A percentile compares a stretch with the other conserved stretches of the same genome.
These are phyloP conservation scores for Phytophthora idaei DNA, from an alignment of 352 stramenopile species.

Conservation along the genomic window DNA sequence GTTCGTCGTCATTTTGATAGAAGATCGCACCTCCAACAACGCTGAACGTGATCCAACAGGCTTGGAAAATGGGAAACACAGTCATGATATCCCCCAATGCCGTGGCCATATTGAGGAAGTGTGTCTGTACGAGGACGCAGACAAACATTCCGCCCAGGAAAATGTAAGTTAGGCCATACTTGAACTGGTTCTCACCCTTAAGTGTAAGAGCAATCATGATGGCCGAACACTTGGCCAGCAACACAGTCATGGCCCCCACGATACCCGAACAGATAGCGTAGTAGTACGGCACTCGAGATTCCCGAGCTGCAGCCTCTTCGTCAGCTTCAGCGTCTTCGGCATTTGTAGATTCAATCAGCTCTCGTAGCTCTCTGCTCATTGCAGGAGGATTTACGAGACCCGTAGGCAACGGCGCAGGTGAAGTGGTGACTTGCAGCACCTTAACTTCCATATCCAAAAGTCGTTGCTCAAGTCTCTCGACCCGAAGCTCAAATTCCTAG, in stretches of 20 bases:
- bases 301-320: constrained; percentile 36
- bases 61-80: constrained; percentile 89
- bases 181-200: constrained; percentile 88
- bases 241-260: constrained; percentile 81
- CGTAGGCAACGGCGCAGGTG: constrained; percentile 20
- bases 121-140: constrained; percentile 86
- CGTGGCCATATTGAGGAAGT: constrained; percentile 89
- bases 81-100: constrained; percentile 88
- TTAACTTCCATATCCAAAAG: constrained; percentile 73
- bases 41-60: constrained; percentile 89
- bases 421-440: constrained; percentile 42
- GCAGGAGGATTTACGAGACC: constrained; percentile 26
- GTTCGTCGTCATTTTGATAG: constrained; percentile 75
- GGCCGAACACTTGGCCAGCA: constrained; percentile 86
- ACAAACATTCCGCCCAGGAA: constrained; percentile 88
- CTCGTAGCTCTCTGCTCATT: constrained; percentile 40
- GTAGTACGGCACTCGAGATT: constrained; percentile 77
- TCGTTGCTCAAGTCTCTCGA: constrained; percentile 70
- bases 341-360: constrained; percentile 35
- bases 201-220: constrained; percentile 87
- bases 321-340: constrained; percentile 38
- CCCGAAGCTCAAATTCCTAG: constrained; percentile 68
- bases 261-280: constrained; percentile 89
- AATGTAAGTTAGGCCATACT: constrained; percentile 84
- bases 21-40: constrained; percentile 86